Evolutionary conservation across 805 yeast species (phyloP).

Genomic region (Wickerhamiella galacta): DNA sequence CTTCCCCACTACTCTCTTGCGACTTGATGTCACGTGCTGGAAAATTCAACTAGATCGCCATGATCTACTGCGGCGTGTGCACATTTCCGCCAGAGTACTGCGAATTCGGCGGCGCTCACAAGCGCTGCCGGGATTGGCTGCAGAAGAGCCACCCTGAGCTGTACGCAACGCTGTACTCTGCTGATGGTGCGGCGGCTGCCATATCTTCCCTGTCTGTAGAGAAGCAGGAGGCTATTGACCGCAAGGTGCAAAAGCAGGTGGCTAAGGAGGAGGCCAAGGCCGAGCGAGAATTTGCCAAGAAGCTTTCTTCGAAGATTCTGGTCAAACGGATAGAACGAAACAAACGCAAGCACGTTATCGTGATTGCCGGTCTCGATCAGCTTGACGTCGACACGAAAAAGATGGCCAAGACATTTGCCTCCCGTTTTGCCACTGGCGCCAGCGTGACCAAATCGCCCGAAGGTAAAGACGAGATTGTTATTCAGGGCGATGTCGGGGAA

Average conservation of each 20-base stretch:
- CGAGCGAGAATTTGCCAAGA: conserved; percentile 66
- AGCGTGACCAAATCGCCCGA: conserved; percentile 80
- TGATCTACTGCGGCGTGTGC: conserved; percentile 8
- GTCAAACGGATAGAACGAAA: conserved; percentile 83
- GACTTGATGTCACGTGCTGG: no score
- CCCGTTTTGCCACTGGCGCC: conserved; percentile 92
- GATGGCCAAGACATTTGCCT: conserved; percentile 78
- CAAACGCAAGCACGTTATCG: conserved; percentile 71
- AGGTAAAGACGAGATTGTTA: conserved; percentile 77
- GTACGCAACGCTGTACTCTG: conserved; percentile 44
- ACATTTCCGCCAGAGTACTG: conserved; percentile 35
- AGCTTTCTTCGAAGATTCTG: conserved; percentile 60
- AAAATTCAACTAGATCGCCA: background rate
- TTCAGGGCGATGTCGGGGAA: conserved; percentile 91
- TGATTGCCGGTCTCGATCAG: conserved; percentile 76
- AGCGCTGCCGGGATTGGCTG: conserved; percentile 76
- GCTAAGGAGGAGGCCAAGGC: conserved; percentile 51
- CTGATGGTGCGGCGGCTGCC: conserved; percentile 11
- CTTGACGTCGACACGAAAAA: conserved; percentile 81
- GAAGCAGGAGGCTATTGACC: conserved; percentile 65
- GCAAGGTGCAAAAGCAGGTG: conserved; percentile 71
- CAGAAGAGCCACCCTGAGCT: conserved; percentile 39
- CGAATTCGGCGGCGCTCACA: conserved; percentile 70
- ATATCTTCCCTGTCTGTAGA: conserved; percentile 38
- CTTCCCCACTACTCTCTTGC: no score